These are phyloP conservation scores for Microcyclosporella mali DNA, from an alignment of 2,329 filamentous ascomycete species.

Conservation along the genomic window DNA sequence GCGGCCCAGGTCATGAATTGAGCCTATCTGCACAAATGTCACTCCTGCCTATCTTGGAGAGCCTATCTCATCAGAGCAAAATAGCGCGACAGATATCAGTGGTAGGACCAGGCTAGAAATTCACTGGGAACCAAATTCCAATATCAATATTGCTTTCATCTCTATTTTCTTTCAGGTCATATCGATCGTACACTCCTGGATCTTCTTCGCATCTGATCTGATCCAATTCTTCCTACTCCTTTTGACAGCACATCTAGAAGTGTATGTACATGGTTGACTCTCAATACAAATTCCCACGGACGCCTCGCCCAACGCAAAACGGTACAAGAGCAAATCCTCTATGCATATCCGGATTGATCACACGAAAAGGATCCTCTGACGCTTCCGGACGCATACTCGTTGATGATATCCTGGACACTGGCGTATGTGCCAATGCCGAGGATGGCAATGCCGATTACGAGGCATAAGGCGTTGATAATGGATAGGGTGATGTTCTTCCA, in stretches of 20 bases:
- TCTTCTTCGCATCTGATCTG: neutral
- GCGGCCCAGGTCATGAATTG: too few species aligned
- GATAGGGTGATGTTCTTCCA: conserved; percentile 42
- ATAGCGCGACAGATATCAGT: too few species aligned
- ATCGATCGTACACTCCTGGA: conserved; percentile 4
- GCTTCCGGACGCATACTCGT: conserved; percentile 34
- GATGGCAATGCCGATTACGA: conserved; percentile 31
- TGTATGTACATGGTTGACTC: neutral
- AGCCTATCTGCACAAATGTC: too few species aligned
- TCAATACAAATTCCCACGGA: neutral
- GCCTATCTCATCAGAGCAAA: too few species aligned
- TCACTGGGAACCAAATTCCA: too few species aligned
- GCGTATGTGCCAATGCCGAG: conserved; percentile 40
- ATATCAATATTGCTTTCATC: too few species aligned
- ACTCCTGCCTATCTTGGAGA: too few species aligned
- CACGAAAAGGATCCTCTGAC: conserved; percentile 40
- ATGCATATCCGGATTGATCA: conserved; percentile 8
- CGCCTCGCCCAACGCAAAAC: neutral
- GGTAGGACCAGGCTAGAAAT: too few species aligned
- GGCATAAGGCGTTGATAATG: conserved; percentile 40
- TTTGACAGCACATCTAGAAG: neutral
- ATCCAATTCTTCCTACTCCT: neutral
- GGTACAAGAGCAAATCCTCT: neutral
- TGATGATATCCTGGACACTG: conserved; percentile 39
- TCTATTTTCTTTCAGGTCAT: neutral